These are phyloP conservation scores for Chondrus crispus DNA, from an alignment of 23 red algal species.

Conservation along the genomic window DNA sequence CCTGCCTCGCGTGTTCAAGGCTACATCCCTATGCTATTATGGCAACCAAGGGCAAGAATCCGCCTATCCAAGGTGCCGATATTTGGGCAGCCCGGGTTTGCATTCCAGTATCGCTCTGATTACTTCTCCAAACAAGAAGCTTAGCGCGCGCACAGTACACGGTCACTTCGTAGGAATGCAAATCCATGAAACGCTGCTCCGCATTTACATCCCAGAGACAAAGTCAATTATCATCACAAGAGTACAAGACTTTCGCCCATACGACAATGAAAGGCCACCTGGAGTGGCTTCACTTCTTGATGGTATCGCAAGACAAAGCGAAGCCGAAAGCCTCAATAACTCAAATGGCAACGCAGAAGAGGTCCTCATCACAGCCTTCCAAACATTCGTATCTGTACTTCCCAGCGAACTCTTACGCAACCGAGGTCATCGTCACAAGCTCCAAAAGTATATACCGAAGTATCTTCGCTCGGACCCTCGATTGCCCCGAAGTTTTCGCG, in stretches of 20 bases:
- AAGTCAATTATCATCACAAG: neutral
- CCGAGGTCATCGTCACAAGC: neutral
- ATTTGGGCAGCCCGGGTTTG: neutral
- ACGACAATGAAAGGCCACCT: neutral
- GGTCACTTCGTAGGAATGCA: neutral
- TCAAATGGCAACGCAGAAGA: neutral
- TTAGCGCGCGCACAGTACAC: neutral
- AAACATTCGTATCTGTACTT: neutral
- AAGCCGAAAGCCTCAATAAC: neutral
- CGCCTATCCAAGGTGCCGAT: neutral
- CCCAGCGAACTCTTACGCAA: too few species aligned
- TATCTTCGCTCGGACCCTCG: neutral
- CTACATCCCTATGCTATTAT: neutral
- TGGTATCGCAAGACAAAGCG: neutral
- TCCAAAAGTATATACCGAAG: too few species aligned
- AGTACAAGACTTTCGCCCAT: neutral
- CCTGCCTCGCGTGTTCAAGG: neutral
- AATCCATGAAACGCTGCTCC: neutral
- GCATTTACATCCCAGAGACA: neutral
- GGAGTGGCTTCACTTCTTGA: neutral
- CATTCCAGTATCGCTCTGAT: neutral
- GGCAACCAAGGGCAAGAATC: neutral
- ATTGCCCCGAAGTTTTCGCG: neutral
- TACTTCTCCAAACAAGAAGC: neutral
- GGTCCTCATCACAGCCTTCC: neutral